Base-by-base conservation (phyloP, 495 filamentous ascomycete species). In the Hypoxylon trugodes region DNA sequence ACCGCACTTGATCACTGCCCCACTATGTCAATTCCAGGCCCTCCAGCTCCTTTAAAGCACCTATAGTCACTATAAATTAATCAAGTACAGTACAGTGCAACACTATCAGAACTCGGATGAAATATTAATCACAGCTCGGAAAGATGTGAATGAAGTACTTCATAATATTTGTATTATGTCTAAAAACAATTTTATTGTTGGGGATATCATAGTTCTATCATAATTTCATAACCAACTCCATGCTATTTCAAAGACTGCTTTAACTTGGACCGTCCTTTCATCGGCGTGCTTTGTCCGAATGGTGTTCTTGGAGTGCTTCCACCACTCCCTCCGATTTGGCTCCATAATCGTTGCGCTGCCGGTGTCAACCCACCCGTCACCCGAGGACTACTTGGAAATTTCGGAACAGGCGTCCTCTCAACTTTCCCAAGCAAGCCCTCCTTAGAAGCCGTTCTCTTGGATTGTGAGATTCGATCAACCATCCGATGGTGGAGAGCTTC, bases 401-500 rank as follows among this genome's bases (percentile, higher is more conserved):
- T 87, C 15, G 92, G 93, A 13, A 89, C 86, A 10, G 81, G 78
- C 28, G 82, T 85, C 47, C 79, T 75, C 5, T 86, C 83, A 4
- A 85, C 82, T 65, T 79, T 87, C 8, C 83, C 85, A 2, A 74
- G 84, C 69, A 77, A 69, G 30, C 83, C 81, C 41, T 74, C 64
- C 59, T 76, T 76, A 4, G 77, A 72, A 13, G 76, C 78, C 4
- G 70, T 73, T 16, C 90, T 82, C 69, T 91, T 93, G 9, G 81
- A 86, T 73, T 89, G 88, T 1, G 88, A 87, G 0, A 90, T 89
- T 43, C 85, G 84, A 54, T 98, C 95, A 4, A 98, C 96, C 87
- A 98, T 92, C 13, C 88, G 86, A 69, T 94, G 86, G 75, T 96
- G 95, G 9, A 97, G 78, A 49, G 85, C 85, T 75, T 98, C 95